Percentiles rank a stretch among this genome's conserved stretches.
Evolutionary conservation across 148 eudicot species (phyloP).

Genomic region (Vaccinium corymbosum): DNA sequence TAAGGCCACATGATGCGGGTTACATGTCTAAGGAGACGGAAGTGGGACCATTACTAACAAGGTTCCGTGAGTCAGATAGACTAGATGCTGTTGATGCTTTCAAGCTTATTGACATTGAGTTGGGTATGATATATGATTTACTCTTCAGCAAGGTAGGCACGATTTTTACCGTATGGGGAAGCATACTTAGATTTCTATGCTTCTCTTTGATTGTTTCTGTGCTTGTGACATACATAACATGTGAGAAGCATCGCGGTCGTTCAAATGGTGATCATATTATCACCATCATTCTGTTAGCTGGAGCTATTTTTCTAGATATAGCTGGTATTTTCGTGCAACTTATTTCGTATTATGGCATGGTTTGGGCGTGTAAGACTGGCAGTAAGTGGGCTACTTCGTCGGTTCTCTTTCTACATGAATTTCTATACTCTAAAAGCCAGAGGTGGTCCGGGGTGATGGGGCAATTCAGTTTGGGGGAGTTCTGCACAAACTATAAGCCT

Average conservation of each 20-base stretch:
- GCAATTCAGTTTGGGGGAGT: background rate
- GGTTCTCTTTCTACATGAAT: background rate
- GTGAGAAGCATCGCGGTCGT: background rate
- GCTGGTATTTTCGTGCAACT: background rate
- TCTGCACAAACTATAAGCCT: background rate
- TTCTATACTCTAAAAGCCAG: background rate
- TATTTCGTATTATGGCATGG: background rate
- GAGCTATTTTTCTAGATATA: background rate
- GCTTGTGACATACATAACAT: background rate
- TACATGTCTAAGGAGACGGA: background rate
- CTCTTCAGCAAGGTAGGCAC: background rate
- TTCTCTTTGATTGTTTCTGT: background rate
- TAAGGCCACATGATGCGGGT: background rate
- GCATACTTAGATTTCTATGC: background rate
- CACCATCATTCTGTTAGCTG: background rate
- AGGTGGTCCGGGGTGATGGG: background rate
- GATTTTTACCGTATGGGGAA: background rate
- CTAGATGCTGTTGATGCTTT: background rate
- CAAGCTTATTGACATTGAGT: background rate
- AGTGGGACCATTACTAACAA: too few relatives aligned
- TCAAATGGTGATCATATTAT: background rate
- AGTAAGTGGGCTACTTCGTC: background rate
- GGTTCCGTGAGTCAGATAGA: background rate
- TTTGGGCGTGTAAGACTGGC: background rate
- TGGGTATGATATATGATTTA: background rate